A percentile compares a stretch with the other conserved stretches of the same genome.
Evolutionary conservation across 2,329 filamentous ascomycete species (phyloP).

Genomic region (Tolypocladium tropicale): DNA sequence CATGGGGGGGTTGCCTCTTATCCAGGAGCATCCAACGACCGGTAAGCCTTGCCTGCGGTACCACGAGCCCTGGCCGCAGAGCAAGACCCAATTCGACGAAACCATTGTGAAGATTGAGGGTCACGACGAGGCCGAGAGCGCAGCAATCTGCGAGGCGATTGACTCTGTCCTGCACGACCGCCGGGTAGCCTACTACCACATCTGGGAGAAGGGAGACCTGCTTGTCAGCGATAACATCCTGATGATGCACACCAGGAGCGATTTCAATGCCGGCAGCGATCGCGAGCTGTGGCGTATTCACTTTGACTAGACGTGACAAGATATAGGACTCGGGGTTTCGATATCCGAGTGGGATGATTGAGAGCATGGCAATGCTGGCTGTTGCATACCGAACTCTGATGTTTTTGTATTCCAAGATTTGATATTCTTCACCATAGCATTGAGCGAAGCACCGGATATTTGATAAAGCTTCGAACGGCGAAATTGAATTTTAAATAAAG

Average conservation of each 20-base stretch:
- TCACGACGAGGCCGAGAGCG: conserved; percentile 16
- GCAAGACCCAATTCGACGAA: conserved; percentile 39
- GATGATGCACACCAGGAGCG: conserved; percentile 38
- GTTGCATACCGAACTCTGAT: background rate
- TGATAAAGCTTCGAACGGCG: background rate
- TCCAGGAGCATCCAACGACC: conserved; percentile 33
- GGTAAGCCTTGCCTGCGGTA: conserved; percentile 39
- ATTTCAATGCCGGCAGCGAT: conserved; percentile 30
- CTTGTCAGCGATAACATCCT: conserved; percentile 41
- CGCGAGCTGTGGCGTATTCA: conserved; percentile 41
- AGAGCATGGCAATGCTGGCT: background rate
- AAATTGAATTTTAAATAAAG: background rate
- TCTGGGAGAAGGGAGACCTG: conserved; percentile 45
- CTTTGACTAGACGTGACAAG: conserved; percentile 25
- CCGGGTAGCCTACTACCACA: conserved; percentile 36
- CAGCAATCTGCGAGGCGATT: conserved; percentile 26
- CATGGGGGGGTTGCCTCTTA: conserved; percentile 32
- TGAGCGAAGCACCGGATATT: background rate
- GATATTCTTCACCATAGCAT: background rate
- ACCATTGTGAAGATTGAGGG: conserved; percentile 32
- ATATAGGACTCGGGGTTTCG: background rate
- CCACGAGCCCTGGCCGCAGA: conserved; percentile 43
- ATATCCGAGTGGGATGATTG: background rate
- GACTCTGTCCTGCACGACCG: conserved; percentile 36
- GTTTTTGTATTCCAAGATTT: background rate